phyloP scores from a whole-genome alignment of 176 grass and related monocot species.

The Themeda triandra region DNA sequence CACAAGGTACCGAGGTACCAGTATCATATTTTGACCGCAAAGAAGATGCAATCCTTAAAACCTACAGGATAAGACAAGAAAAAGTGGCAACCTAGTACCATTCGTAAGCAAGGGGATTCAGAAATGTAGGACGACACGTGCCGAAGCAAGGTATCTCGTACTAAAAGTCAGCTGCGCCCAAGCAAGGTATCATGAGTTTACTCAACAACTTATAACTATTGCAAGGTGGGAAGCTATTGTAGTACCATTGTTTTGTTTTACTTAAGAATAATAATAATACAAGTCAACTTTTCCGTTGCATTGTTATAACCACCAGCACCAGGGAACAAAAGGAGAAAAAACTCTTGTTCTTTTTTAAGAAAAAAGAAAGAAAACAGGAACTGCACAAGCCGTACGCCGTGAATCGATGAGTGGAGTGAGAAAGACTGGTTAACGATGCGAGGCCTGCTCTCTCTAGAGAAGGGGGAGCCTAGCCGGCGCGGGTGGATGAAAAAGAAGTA shows the following conservation, averaged over 20 bases:
- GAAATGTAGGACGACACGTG: too few relatives aligned
- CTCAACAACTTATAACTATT: neutral
- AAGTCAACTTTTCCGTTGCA: neutral
- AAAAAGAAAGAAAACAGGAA: neutral
- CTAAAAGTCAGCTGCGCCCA: neutral
- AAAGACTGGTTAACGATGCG: neutral
- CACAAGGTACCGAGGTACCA: neutral
- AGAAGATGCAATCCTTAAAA: neutral
- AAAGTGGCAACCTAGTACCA: neutral
- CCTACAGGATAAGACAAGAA: neutral
- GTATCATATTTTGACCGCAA: neutral
- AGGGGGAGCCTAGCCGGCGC: too few relatives aligned
- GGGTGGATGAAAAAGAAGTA: neutral
- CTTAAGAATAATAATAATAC: neutral
- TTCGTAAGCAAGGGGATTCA: too few relatives aligned
- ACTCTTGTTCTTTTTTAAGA: neutral
- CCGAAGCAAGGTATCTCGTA: too few relatives aligned
- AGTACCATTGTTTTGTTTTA: neutral
- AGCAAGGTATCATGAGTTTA: conserved; percentile 9
- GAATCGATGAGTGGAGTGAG: neutral
- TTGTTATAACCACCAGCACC: neutral
- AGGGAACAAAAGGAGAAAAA: neutral
- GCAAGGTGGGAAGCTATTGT: too few relatives aligned
- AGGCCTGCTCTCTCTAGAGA: neutral
- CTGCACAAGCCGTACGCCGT: neutral